Percentiles rank a stretch among this genome's conserved stretches.
Conservation (phyloP, 345 rosid species). For the Ailanthus altissimus region DNA sequence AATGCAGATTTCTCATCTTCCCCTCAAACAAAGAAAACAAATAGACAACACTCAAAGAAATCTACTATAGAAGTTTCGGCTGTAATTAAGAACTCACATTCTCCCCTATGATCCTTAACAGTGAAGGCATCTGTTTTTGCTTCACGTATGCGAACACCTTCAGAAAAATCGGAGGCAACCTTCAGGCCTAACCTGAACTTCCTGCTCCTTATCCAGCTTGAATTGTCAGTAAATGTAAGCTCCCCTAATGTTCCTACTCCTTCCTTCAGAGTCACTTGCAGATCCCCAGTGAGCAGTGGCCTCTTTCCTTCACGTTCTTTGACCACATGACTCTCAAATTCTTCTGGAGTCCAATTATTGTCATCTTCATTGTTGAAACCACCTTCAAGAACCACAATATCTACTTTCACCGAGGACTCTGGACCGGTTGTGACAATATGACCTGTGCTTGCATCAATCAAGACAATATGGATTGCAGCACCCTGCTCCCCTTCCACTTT, state of each 20-base stretch:
- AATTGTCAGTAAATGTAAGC: conserved; percentile 87
- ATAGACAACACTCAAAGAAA: neutral
- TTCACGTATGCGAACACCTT: conserved; percentile 77
- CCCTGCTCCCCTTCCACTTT: conserved; percentile 98
- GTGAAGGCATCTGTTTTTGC: conserved; percentile 97
- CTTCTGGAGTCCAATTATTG: conserved; percentile 79
- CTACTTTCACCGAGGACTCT: conserved; percentile 72
- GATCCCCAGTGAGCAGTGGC: conserved; percentile 85
- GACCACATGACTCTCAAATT: conserved; percentile 82
- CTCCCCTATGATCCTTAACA: conserved; percentile 98
- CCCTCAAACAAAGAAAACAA: neutral
- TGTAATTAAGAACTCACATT: conserved; percentile 53
- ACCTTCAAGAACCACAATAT: conserved; percentile 90
- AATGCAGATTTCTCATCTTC: conserved; percentile 2
- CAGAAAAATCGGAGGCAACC: conserved; percentile 68
- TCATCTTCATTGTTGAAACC: conserved; percentile 89
- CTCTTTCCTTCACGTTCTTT: conserved; percentile 97
- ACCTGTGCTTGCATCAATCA: conserved; percentile 68
- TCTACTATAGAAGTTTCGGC: neutral
- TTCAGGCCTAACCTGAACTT: conserved; percentile 91
- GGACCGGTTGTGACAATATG: conserved; percentile 71
- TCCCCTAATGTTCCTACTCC: conserved; percentile 98
- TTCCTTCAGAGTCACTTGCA: conserved; percentile 81
- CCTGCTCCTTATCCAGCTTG: conserved; percentile 98
- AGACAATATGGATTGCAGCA: conserved; percentile 73